Percentiles rank a stretch among this genome's conserved stretches.
These are phyloP conservation scores for Gracilaria gracilis DNA, from an alignment of 23 red algal species.

Conservation along the genomic window DNA sequence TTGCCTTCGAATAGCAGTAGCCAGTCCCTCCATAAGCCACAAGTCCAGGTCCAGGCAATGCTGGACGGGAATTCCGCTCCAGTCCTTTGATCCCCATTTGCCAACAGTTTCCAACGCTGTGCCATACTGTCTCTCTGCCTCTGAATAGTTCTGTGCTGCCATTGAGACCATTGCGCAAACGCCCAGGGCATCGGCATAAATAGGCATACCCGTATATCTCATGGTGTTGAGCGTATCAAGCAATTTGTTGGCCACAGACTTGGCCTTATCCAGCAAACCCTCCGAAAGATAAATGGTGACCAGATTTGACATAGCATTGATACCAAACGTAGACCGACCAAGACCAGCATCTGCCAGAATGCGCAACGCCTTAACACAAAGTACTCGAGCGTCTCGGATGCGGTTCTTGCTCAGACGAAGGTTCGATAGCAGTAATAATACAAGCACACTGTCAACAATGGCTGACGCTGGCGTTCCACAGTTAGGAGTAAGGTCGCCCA, in stretches of 20 bases:
- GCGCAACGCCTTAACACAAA: slow-evolving; percentile 67
- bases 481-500: slow-evolving; percentile 59
- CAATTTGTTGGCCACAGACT: slow-evolving; percentile 64
- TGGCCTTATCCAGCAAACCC: slow-evolving; percentile 69
- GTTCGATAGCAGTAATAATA: slow-evolving; percentile 55
- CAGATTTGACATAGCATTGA: slow-evolving; percentile 88
- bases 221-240: slow-evolving; percentile 79
- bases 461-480: slow-evolving; percentile 40
- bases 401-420: slow-evolving; percentile 43
- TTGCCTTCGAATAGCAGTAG: slow-evolving; percentile 68
- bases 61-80: slow-evolving; percentile 82
- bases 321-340: slow-evolving; percentile 79
- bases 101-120: slow-evolving; percentile 72
- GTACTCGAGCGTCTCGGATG: slow-evolving; percentile 50
- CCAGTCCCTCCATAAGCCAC: slow-evolving; percentile 87
- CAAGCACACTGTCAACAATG: slow-evolving; percentile 57
- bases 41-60: slow-evolving; percentile 94
- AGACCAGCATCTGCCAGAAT: slow-evolving; percentile 74
- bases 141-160: slow-evolving; percentile 40
- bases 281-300: slow-evolving; percentile 65
- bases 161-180: slow-evolving; percentile 79
- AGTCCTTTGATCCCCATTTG: slow-evolving; percentile 73
- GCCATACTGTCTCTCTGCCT: slow-evolving; percentile 78
- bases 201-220: slow-evolving; percentile 86
- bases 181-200: slow-evolving; percentile 91